A percentile compares a stretch with the other conserved stretches of the same genome.
phyloP scores from a whole-genome alignment of 306 rosid species.

The Canavalia gladiata region DNA sequence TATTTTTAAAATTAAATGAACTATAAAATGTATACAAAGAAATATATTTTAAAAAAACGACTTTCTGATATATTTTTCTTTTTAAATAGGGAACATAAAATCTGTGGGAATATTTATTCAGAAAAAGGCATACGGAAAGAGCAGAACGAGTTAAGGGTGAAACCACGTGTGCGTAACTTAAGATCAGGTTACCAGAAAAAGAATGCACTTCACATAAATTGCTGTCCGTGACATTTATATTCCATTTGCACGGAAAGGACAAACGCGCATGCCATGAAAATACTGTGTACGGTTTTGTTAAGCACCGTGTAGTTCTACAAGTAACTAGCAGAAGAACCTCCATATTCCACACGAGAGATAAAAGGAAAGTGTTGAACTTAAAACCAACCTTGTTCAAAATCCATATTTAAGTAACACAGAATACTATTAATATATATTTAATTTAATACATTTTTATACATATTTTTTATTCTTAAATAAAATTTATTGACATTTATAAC shows the following conservation, averaged over 20 bases:
- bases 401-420: not conserved
- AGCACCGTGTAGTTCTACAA: not conserved
- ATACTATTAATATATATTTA: not conserved
- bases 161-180: not conserved
- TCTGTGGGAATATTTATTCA: not conserved
- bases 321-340: not conserved
- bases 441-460: no score
- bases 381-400: not conserved
- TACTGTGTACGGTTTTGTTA: not conserved
- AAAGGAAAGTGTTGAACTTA: not conserved
- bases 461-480: no score
- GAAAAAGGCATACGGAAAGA: not conserved
- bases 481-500: no score
- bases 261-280: slow-evolving; percentile 28
- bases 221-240: slow-evolving; percentile 37
- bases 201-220: not conserved
- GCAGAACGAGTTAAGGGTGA: no score
- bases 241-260: slow-evolving; percentile 47
- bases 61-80: no score
- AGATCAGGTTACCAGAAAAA: not conserved
- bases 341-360: not conserved
- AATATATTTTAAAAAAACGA: no score
- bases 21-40: no score
- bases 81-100: no score
- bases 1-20: no score